Evolutionary conservation across 2,329 filamentous ascomycete species (phyloP).

Genomic region (Xylaria polymorpha): DNA sequence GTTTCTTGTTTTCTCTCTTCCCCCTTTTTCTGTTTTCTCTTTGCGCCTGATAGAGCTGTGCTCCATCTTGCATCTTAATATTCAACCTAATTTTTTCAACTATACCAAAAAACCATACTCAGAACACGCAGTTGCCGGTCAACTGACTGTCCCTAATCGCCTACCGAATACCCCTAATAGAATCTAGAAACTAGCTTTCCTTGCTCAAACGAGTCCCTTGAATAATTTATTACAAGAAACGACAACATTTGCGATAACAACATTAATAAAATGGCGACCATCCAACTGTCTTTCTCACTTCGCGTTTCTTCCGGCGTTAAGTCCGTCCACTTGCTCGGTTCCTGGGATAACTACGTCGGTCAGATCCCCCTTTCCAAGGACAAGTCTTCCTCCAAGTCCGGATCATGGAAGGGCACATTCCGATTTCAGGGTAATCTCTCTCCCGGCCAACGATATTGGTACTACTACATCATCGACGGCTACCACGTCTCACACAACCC

Average conservation of each 20-base stretch:
- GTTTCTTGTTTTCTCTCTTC: slow-evolving; percentile 62
- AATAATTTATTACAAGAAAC: slow-evolving; percentile 53
- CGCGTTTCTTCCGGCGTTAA: slow-evolving; percentile 97
- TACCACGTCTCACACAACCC: slow-evolving; percentile 99
- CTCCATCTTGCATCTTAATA: slow-evolving; percentile 58
- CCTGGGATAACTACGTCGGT: slow-evolving; percentile 96
- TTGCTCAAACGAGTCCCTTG: slow-evolving; percentile 63
- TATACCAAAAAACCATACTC: slow-evolving; percentile 53
- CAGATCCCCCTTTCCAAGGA: slow-evolving; percentile 96
- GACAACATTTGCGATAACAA: slow-evolving; percentile 54
- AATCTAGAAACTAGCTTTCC: slow-evolving; percentile 64
- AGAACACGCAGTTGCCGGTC: slow-evolving; percentile 60
- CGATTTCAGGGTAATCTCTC: slow-evolving; percentile 92
- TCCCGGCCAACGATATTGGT: slow-evolving; percentile 96
- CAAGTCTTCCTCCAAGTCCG: slow-evolving; percentile 82
- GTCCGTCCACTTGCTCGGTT: slow-evolving; percentile 96
- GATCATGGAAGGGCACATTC: slow-evolving; percentile 96
- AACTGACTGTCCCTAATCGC: slow-evolving; percentile 58
- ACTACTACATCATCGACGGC: slow-evolving; percentile 99
- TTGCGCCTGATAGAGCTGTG: slow-evolving; percentile 64
- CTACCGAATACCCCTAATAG: slow-evolving; percentile 55
- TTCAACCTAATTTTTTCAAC: slow-evolving; percentile 41
- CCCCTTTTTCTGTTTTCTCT: slow-evolving; percentile 65
- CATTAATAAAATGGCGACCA: slow-evolving; percentile 77
- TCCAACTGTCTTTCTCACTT: slow-evolving; percentile 95